These are phyloP conservation scores for Lavandula angustifolia DNA, from an alignment of 257 asterid genomes.

Conservation along the genomic window DNA sequence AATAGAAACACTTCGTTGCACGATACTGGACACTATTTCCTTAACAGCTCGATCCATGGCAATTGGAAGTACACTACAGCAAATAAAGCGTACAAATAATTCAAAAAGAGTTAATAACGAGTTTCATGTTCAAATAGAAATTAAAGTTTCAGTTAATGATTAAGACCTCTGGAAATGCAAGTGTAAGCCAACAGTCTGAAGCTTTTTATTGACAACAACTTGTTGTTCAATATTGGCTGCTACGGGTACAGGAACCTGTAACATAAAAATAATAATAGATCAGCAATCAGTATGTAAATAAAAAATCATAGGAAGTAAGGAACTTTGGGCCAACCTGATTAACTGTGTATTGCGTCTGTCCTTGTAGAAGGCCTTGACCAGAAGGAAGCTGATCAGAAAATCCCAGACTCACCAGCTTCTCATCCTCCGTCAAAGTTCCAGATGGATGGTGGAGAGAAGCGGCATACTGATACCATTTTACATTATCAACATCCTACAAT, in stretches of 20 bases:
- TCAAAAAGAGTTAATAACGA: background rate
- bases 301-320: conserved; percentile 6
- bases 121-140: conserved; percentile 5
- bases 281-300: conserved; percentile 18
- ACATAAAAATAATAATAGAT: conserved; percentile 27
- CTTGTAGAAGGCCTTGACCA: conserved; percentile 65
- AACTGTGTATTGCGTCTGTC: conserved; percentile 65
- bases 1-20: conserved; percentile 93
- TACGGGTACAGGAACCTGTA: conserved; percentile 73
- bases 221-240: conserved; percentile 86
- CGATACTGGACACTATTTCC: conserved; percentile 84
- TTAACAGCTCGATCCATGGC: conserved; percentile 96
- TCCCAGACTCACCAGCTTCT: conserved; percentile 71
- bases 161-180: conserved; percentile 86
- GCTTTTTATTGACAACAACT: conserved; percentile 79
- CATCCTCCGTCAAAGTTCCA: conserved; percentile 72
- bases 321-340: conserved; percentile 57
- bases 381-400: conserved; percentile 86
- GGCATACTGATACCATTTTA: conserved; percentile 56
- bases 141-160: conserved; percentile 27
- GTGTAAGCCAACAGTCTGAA: conserved; percentile 67
- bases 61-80: conserved; percentile 75
- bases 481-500: conserved; percentile 26
- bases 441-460: conserved; percentile 66
- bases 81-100: conserved; percentile 29